Evolutionary conservation across 2,329 filamentous ascomycete genomes (phyloP).

Genomic region (Pseudogymnoascus sp.): DNA sequence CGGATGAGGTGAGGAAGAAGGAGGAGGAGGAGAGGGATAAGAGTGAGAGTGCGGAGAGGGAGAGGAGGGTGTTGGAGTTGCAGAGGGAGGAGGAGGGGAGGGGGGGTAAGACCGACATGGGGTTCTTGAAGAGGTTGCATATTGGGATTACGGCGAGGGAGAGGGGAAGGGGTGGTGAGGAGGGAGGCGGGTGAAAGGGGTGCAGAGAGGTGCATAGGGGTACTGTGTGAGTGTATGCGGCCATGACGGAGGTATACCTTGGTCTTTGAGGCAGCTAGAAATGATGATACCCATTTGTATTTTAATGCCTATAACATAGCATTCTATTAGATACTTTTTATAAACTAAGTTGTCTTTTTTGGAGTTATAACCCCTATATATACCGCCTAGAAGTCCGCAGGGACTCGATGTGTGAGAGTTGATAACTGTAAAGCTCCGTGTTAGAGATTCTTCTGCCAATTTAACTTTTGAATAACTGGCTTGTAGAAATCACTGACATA

Average conservation of each 20-base stretch:
- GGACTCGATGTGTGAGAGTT: not conserved
- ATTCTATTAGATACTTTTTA: not conserved
- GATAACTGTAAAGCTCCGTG: not conserved
- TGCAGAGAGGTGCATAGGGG: no score
- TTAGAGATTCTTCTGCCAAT: not conserved
- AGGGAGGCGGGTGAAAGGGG: not conserved
- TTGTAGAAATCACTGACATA: no score
- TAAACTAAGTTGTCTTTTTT: not conserved
- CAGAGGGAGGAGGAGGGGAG: slow-evolving; percentile 26
- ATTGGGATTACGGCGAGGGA: slow-evolving; percentile 24
- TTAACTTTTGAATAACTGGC: not conserved
- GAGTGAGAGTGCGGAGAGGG: slow-evolving; percentile 48
- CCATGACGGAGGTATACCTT: not conserved
- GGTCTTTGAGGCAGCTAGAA: not conserved
- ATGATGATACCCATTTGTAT: slow-evolving; percentile 2
- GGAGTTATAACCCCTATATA: not conserved
- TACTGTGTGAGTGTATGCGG: slow-evolving; percentile 6
- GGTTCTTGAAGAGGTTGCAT: slow-evolving; percentile 34
- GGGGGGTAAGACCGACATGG: slow-evolving; percentile 11
- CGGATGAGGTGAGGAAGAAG: slow-evolving; percentile 46
- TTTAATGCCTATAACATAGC: not conserved
- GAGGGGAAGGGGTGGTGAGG: not conserved
- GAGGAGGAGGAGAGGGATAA: slow-evolving; percentile 54
- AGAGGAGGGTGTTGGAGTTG: slow-evolving; percentile 33
- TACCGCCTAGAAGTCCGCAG: not conserved